These are phyloP conservation scores for Salicornia ramosissima DNA, from an alignment of 148 eudicot species.

Conservation along the genomic window DNA sequence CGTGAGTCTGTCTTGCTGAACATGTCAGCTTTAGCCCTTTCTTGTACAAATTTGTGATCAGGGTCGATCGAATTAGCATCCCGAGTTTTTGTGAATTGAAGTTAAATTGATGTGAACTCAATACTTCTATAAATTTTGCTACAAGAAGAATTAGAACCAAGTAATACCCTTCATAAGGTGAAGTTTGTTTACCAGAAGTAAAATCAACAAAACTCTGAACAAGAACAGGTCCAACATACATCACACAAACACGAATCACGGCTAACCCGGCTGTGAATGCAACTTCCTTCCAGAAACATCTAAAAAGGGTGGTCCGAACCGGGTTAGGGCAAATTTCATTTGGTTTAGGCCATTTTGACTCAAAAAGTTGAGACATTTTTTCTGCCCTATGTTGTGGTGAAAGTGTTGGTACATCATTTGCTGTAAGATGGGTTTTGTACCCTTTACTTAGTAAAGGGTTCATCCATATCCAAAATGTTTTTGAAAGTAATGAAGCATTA, in stretches of 20 bases:
- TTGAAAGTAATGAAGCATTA: slow-evolving; percentile 58
- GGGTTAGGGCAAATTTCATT: slow-evolving; percentile 66
- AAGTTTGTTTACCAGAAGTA: slow-evolving; percentile 58
- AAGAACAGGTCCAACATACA: slow-evolving; percentile 78
- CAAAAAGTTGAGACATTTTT: slow-evolving; percentile 59
- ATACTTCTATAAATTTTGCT: slow-evolving; percentile 73
- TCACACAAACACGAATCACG: slow-evolving; percentile 57
- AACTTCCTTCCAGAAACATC: slow-evolving; percentile 78
- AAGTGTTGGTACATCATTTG: slow-evolving; percentile 66
- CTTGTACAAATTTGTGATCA: slow-evolving; percentile 73
- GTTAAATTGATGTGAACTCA: slow-evolving; percentile 76
- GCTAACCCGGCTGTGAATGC: slow-evolving; percentile 69
- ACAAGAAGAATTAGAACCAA: slow-evolving; percentile 53
- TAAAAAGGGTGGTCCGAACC: slow-evolving; percentile 55
- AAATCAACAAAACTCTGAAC: slow-evolving; percentile 65
- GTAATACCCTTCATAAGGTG: slow-evolving; percentile 77
- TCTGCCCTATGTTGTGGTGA: slow-evolving; percentile 72
- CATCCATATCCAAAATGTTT: slow-evolving; percentile 77
- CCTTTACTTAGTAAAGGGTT: slow-evolving; percentile 74
- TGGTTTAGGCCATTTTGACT: slow-evolving; percentile 69
- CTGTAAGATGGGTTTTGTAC: slow-evolving; percentile 47
- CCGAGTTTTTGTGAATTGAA: slow-evolving; percentile 77
- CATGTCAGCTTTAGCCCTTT: slow-evolving; percentile 76
- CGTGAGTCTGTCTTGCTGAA: slow-evolving; percentile 81
- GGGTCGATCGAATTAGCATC: slow-evolving; percentile 72